A percentile compares a stretch with the other conserved stretches of the same genome.
Conservation (phyloP, 176 grass and related monocot genomes). For the Tillandsia leiboldiana region DNA sequence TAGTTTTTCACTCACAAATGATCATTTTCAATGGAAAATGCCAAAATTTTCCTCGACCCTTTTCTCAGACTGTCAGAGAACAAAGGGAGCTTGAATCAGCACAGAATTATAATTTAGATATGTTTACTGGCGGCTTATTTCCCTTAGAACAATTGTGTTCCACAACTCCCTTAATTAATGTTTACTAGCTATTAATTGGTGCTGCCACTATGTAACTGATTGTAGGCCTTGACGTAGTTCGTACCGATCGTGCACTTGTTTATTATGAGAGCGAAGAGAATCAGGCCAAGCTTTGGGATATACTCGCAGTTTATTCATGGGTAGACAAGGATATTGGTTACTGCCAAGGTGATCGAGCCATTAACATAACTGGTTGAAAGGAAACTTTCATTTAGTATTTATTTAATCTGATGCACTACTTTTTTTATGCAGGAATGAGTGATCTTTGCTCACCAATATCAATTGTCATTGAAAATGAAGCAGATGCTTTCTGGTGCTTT, state of each 20-base stretch:
- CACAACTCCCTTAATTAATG: background rate
- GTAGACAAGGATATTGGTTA: slow-evolving; percentile 87
- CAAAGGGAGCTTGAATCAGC: too few relatives aligned
- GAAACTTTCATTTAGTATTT: slow-evolving; percentile 15
- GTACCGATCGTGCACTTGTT: slow-evolving; percentile 78
- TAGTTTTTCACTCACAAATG: background rate
- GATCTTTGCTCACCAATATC: slow-evolving; percentile 97
- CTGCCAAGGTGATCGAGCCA: slow-evolving; percentile 64
- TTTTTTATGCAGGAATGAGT: slow-evolving; percentile 77
- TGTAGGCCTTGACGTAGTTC: slow-evolving; percentile 81
- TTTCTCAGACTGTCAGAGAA: too few relatives aligned
- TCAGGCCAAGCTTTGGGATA: slow-evolving; percentile 73
- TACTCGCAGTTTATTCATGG: slow-evolving; percentile 93
- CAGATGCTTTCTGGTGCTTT: slow-evolving; percentile 99
- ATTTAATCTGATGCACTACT: slow-evolving; percentile 21
- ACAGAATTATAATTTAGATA: background rate
- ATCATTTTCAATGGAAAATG: too few relatives aligned
- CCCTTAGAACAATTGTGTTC: slow-evolving; percentile 2
- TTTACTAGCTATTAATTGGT: background rate
- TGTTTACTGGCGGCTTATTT: background rate
- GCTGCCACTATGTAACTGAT: background rate
- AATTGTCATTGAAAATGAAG: slow-evolving; percentile 88
- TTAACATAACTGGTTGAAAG: slow-evolving; percentile 6
- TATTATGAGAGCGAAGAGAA: slow-evolving; percentile 82
- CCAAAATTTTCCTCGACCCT: too few relatives aligned